Base-by-base conservation (phyloP, 2,329 filamentous ascomycete species). In the Ciborinia camelliae region DNA sequence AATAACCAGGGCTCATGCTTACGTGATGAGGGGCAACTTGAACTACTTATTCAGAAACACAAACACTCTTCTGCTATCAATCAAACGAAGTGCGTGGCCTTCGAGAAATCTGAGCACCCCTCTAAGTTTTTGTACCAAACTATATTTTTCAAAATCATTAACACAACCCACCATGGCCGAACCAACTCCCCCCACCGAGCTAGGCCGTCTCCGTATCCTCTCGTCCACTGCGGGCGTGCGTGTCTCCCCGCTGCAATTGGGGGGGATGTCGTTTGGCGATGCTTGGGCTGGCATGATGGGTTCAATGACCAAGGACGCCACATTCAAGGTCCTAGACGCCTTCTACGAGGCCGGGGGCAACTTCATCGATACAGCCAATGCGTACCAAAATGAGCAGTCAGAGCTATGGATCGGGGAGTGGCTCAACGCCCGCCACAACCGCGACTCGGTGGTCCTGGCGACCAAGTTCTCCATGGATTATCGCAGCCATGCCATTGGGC, bases 341-440 rank as follows among this genome's bases (percentile, higher is more conserved):
- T 88, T 81, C 74, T 78, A 75, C 60, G 76, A 77, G n/a, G 76
- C 80, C 0, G 86, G 86, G 4, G 86, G 86, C 8, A 89, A 89
- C 75, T 87, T 89, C 73, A 86, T 89, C 72, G 86, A 89, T 74
- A 88, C 84, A 9, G 66, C 63, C 43, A 85, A 82, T 76, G 80
- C 79, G 68, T 87, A 87, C 74, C 84, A 87, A 68, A 70, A 80
- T 65, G 84, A 82, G 61, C 75, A 86, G 70, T 85, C 82, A 0
- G 85, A 87, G 68, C 70, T 65, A 15, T 84, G 81, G 80, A 71
- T 87, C 23, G 85, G 84, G n/a, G 82, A 86, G 68, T 88, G 83
- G 82, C 81, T 86, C 77, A 62, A 72, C 0, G 59, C 70, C 2
- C 79, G 80, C n/a, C 71, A 76, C 10, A 82, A 81, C 69, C 80